Evolutionary conservation across 179 eudicot species (phyloP), one percentile per base, ranked within the genome.

Genomic region (Beta macrorhiza): DNA sequence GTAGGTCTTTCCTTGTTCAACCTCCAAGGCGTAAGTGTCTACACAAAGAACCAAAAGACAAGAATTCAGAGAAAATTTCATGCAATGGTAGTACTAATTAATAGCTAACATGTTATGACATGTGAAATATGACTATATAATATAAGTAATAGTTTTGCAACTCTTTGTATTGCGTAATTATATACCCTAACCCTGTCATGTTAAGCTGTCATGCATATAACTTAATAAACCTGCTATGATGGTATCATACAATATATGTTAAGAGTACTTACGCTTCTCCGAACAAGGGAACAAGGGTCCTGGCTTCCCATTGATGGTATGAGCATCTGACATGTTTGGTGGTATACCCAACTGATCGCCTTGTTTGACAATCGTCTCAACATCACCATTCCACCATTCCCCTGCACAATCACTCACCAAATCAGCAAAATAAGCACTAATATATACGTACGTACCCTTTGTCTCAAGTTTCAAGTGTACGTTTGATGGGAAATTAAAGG

Each of bases 281-380:
- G 90, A 86, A 76, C 91, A 89, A 37, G 89, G 90, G 79, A 89
- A 89, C 32, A 90, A 83, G n/a, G 93, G 91, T 9, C 92, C 92
- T 44, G 90, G 90, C 72, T 86, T 90, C 44, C 92, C 92, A 70
- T 90, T 90, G 80, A 90, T 88, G 8, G 92, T 90, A 79, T 88
- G 92, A 79, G 92, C 86, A 79, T 90, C 89, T 0, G 92, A 90
- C 78, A 75, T 76, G 67, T 78, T 86, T 11, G 92, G 92, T 6
- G 92, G 90, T 78, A 81, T 44, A 1, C 92, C 90, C 70, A 80
- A 61, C 19, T 76, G 78, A 81, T 88, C 82, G 45, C 86, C 92
- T 78, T 86, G 85, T 67, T 85, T 85, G 32, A 85, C 89, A 17
- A 90, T 79, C 52, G 78, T 76, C 83, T 90, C 90, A 10, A 90